These are phyloP conservation scores for Colletotrichum liaoningense DNA, from an alignment of 2,329 filamentous ascomycete genomes.

Conservation along the genomic window DNA sequence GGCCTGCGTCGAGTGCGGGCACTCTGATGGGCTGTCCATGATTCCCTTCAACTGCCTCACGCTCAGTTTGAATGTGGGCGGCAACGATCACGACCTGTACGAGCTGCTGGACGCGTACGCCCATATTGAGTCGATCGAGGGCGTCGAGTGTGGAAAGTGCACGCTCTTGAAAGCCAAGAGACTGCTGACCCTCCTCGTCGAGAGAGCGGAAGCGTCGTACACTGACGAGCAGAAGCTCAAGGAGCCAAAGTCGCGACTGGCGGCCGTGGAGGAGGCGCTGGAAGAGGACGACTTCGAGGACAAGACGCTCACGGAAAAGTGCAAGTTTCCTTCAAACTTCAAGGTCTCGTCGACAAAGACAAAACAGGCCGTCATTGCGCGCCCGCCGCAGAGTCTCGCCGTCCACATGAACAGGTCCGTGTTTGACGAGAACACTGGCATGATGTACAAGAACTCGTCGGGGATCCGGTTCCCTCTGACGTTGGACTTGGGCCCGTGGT, in stretches of 20 bases:
- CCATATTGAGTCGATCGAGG: constrained; percentile 84
- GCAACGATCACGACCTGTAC: constrained; percentile 74
- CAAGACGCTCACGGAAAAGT: constrained; percentile 70
- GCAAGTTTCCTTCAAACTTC: constrained; percentile 74
- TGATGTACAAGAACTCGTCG: constrained; percentile 85
- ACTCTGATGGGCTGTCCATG: constrained; percentile 88
- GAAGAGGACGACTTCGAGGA: constrained; percentile 85
- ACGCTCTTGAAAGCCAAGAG: constrained; percentile 74
- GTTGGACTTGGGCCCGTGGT: constrained; percentile 87
- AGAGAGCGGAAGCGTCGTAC: constrained; percentile 48
- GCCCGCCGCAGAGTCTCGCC: constrained; percentile 82
- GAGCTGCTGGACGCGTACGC: constrained; percentile 89
- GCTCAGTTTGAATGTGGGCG: constrained; percentile 77
- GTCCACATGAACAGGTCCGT: constrained; percentile 93
- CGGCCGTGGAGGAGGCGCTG: constrained; percentile 76
- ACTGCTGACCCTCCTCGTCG: constrained; percentile 60
- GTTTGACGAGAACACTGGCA: constrained; percentile 85
- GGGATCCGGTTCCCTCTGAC: constrained; percentile 79
- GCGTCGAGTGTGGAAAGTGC: constrained; percentile 92
- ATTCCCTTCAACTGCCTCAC: constrained; percentile 96
- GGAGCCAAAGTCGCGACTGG: constrained; percentile 66
- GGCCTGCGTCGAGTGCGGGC: constrained; percentile 85
- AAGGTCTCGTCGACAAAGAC: constrained; percentile 86
- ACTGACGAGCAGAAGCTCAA: constrained; percentile 62
- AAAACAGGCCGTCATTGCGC: constrained; percentile 86